A percentile compares a stretch with the other conserved stretches of the same genome.
These are phyloP conservation scores for Quercus lobata DNA, from an alignment of 331 rosid species.

Conservation along the genomic window DNA sequence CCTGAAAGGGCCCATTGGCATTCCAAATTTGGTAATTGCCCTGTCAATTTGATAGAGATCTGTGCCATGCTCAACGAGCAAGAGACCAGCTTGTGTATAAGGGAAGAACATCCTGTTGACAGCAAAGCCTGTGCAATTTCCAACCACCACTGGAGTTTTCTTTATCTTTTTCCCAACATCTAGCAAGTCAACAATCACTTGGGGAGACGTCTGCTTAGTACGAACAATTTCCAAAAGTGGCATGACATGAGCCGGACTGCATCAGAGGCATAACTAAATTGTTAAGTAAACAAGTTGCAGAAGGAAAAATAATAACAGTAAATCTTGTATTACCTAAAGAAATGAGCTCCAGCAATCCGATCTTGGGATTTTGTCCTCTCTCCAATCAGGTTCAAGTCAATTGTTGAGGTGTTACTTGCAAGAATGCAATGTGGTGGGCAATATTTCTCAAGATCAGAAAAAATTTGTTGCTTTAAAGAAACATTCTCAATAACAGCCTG, in stretches of 20 bases:
- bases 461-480: constrained; percentile 87
- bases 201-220: constrained; percentile 79
- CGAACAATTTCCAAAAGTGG: constrained; percentile 97
- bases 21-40: constrained; percentile 70
- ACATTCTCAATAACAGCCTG: constrained; percentile 94
- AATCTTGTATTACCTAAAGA: constrained; percentile 65
- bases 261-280: constrained; percentile 31
- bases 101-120: constrained; percentile 95
- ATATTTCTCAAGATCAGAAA: constrained; percentile 85
- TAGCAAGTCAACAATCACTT: constrained; percentile 78
- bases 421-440: constrained; percentile 91
- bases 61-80: constrained; percentile 82
- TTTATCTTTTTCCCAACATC: constrained; percentile 77
- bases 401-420: constrained; percentile 97
- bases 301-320: background rate
- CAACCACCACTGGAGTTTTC: constrained; percentile 95
- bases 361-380: constrained; percentile 70
- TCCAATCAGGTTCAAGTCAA: constrained; percentile 92
- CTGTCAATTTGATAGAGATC: constrained; percentile 79
- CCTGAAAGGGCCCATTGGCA: constrained; percentile 99
- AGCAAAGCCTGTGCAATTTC: constrained; percentile 98
- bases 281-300: constrained; percentile 10
- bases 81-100: constrained; percentile 69
- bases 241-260: constrained; percentile 96
- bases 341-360: constrained; percentile 91